These are phyloP conservation scores for Gnaphalium uliginosum DNA, from an alignment of 129 eudicot genomes.

Conservation along the genomic window DNA sequence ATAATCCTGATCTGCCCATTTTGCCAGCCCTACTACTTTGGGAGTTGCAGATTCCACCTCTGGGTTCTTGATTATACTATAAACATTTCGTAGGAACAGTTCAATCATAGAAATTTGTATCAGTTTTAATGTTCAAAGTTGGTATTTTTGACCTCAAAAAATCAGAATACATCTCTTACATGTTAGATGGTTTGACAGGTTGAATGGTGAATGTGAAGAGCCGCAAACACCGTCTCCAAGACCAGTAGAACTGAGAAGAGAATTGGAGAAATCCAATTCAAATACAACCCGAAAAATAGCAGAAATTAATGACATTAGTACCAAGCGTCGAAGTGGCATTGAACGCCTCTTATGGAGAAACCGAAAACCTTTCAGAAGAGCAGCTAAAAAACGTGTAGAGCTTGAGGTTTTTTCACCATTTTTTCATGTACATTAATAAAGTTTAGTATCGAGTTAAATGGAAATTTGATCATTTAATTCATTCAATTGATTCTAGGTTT, in stretches of 20 bases:
- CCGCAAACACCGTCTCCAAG: constrained; percentile 93
- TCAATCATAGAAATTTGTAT: background rate
- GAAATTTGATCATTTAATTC: constrained; percentile 44
- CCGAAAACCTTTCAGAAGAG: constrained; percentile 85
- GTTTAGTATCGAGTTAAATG: constrained; percentile 16
- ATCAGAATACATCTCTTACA: background rate
- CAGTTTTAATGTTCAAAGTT: background rate
- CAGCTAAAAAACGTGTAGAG: constrained; percentile 65
- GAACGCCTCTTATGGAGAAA: constrained; percentile 76
- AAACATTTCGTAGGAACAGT: background rate
- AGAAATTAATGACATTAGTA: constrained; percentile 27
- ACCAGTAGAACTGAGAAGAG: constrained; percentile 53
- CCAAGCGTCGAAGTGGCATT: constrained; percentile 39
- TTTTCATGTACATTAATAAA: constrained; percentile 44
- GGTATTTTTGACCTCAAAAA: background rate
- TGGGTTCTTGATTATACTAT: no score
- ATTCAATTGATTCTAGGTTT: constrained; percentile 39
- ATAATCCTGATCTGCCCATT: background rate
- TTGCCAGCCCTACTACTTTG: background rate
- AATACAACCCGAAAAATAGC: constrained; percentile 27
- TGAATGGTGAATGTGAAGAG: constrained; percentile 57
- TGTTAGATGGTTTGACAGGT: constrained; percentile 45
- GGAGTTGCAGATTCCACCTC: no score
- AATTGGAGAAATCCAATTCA: constrained; percentile 36
- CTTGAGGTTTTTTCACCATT: constrained; percentile 64